These are phyloP conservation scores for Elongisporangium anandrum DNA, from an alignment of 352 stramenopile species.

Conservation along the genomic window DNA sequence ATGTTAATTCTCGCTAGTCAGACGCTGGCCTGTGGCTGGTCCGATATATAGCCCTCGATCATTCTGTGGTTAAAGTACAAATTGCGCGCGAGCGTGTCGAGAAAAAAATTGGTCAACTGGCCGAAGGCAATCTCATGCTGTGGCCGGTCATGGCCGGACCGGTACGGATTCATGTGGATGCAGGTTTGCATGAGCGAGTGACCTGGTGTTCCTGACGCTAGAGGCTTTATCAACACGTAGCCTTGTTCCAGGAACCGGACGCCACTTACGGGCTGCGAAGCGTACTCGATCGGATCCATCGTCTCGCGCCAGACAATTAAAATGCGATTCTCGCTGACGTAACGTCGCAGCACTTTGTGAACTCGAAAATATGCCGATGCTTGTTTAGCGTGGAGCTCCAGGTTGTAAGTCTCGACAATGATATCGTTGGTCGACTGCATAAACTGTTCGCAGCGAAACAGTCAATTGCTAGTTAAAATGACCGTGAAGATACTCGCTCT, in stretches of 20 bases:
- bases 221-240: constrained; percentile 30
- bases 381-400: constrained; percentile 3
- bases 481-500: no score
- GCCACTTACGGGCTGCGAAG: not conserved
- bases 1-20: no score
- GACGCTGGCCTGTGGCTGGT: not conserved
- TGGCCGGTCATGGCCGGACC: no score
- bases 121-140: constrained; percentile 4
- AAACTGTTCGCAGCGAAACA: not conserved
- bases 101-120: constrained; percentile 33
- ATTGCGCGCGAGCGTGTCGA: constrained; percentile 10
- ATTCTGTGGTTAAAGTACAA: constrained; percentile 31
- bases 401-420: constrained; percentile 1
- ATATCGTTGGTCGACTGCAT: constrained; percentile 2
- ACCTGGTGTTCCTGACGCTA: not conserved
- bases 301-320: constrained; percentile 4
- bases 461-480: no score
- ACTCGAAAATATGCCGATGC: constrained; percentile 3
- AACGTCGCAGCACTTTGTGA: constrained; percentile 3
- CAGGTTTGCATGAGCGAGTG: constrained; percentile 22
- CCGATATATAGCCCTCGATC: constrained; percentile 38
- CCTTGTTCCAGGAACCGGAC: constrained; percentile 38
- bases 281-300: not conserved
- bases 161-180: not conserved
- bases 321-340: not conserved